Evolutionary conservation across 768 basidiomycete species (phyloP).

Genomic region (Phanerodontia chrysosporium): DNA sequence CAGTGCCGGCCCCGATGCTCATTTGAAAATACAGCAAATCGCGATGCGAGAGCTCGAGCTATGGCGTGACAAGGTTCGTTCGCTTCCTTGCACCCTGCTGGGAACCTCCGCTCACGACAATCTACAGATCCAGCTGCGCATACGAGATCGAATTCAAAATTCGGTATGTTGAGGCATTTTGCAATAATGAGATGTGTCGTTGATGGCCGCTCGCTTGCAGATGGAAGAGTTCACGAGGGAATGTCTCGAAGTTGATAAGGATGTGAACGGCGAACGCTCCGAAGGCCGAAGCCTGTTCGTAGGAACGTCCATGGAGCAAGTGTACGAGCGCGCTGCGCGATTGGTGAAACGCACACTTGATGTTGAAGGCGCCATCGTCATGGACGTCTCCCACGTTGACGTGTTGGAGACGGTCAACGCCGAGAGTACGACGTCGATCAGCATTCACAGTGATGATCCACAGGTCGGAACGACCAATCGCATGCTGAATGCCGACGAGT

Average conservation of each 20-base stretch:
- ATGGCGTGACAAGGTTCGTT: constrained; percentile 82
- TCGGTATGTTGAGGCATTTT: constrained; percentile 43
- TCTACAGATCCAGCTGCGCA: constrained; percentile 76
- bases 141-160: constrained; percentile 87
- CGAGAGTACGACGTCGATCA: constrained; percentile 63
- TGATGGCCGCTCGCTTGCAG: constrained; percentile 28
- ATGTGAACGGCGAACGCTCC: constrained; percentile 37
- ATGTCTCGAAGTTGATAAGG: constrained; percentile 84
- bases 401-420: constrained; percentile 64
- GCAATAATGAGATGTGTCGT: not conserved
- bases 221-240: constrained; percentile 97
- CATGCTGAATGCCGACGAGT: constrained; percentile 62
- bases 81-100: not conserved
- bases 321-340: constrained; percentile 87
- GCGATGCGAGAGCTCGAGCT: constrained; percentile 95
- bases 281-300: constrained; percentile 23
- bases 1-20: not conserved
- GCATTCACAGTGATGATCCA: constrained; percentile 65
- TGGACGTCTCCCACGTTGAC: constrained; percentile 91
- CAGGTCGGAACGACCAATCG: constrained; percentile 43
- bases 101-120: not conserved
- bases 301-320: constrained; percentile 68
- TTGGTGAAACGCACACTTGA: constrained; percentile 88
- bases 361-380: constrained; percentile 86
- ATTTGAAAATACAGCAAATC: constrained; percentile 48